Evolutionary conservation across 208 protist species (phyloP), one percentile per base, ranked within the genome.

Genomic region (Crithidia fasciculata): DNA sequence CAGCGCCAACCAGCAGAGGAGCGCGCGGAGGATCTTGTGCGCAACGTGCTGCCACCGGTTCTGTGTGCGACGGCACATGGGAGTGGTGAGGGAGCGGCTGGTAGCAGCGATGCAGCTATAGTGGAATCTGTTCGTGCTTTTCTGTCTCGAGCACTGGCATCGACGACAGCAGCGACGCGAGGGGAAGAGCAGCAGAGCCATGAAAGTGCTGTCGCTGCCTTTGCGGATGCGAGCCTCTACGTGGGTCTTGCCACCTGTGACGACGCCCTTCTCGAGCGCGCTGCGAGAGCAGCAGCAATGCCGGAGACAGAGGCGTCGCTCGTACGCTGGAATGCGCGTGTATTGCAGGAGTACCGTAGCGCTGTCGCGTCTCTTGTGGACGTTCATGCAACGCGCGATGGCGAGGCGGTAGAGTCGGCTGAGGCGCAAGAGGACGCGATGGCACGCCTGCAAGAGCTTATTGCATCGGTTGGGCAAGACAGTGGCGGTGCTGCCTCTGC

Each of bases 171-270:
- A 37, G 44, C 58, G 9, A 56, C 50, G 3, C 39, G 63, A 54
- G 7, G n/a, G 59, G 9, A n/a, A 19, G n/a, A 18, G 19, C 37
- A 4, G 60, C n/a, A 16, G 43, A 18, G 50, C 9, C 36, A 41
- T 15, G n/a, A 47, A 3, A 8, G 16, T 40, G 8, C 15, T 37
- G 9, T 15, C 54, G 12, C 52, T 58, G 10, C n/a, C 12, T 78
- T 62, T 45, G 74, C 74, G 2, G 74, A 79, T 40, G 74, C 74
- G 6, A 67, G 53, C 4, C 15, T 73, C 10, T 79, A 79, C 50
- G 67, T 74, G 7, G 74, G 50, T 37, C 58, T 79, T 10, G 44
- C 67, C 16, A 70, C 45, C 7, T 53, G 65, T 19, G 67, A 74
- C 49, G 66, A 63, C 16, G 40, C 67, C 19, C 68, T 79, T 44